Percentiles rank a stretch among this genome's conserved stretches.
These are phyloP conservation scores for Sugiyamaella novakii DNA, from an alignment of 1,139 yeast species.

Conservation along the genomic window DNA sequence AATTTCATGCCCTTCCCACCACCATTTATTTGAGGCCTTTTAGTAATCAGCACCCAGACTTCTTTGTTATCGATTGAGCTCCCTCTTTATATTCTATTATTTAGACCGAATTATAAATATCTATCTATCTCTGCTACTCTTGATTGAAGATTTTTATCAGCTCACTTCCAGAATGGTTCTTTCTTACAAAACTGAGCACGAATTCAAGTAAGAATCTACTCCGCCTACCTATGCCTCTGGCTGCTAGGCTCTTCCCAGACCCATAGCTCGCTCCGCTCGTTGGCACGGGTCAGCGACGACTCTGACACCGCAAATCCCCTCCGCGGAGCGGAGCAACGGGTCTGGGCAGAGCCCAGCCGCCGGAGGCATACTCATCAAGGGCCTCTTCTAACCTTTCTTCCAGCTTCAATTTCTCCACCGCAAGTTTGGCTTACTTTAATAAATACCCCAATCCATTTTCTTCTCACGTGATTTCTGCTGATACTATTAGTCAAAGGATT, in stretches of 20 bases:
- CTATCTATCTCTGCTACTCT: too few species aligned
- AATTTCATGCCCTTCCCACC: neutral
- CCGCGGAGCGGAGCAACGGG: neutral
- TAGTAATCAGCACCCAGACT: neutral
- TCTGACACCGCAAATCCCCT: neutral
- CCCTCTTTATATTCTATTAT: neutral
- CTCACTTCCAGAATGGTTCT: slow-evolving; percentile 32
- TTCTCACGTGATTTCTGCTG: slow-evolving; percentile 83
- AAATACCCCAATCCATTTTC: slow-evolving; percentile 63
- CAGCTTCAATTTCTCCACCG: slow-evolving; percentile 34
- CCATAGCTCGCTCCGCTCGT: too few species aligned
- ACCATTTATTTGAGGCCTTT: neutral
- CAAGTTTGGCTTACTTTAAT: slow-evolving; percentile 35
- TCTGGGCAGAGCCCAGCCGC: neutral
- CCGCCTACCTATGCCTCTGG: neutral
- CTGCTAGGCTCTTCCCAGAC: neutral
- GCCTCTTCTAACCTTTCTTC: neutral
- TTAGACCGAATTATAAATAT: too few species aligned
- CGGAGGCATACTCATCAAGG: neutral
- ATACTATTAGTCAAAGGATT: slow-evolving; percentile 63
- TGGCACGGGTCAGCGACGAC: too few species aligned
- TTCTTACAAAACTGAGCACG: slow-evolving; percentile 23
- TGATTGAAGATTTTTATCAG: too few species aligned
- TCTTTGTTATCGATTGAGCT: neutral
- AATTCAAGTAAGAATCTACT: slow-evolving; percentile 17